These are phyloP conservation scores for Staphylotrichum longicolle DNA, from an alignment of 495 filamentous ascomycete genomes.

Conservation along the genomic window DNA sequence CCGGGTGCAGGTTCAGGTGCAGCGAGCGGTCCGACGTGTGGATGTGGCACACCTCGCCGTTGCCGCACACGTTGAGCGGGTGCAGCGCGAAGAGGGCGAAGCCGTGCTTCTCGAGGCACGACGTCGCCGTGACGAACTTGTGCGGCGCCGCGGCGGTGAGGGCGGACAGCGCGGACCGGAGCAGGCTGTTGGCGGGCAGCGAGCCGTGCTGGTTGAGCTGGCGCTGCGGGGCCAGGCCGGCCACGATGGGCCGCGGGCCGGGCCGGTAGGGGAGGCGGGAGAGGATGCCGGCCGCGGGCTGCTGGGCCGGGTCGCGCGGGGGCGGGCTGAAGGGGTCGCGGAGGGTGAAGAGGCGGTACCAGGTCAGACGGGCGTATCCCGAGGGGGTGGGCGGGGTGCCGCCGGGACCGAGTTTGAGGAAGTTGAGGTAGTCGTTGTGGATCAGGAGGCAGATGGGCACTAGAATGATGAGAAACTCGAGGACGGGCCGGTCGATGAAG, in stretches of 20 bases:
- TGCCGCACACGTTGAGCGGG: slow-evolving; percentile 61
- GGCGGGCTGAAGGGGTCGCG: slow-evolving; percentile 55
- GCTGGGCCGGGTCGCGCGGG: slow-evolving; percentile 32
- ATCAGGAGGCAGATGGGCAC: slow-evolving; percentile 56
- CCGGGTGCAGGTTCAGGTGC: slow-evolving; percentile 74
- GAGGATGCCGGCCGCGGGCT: slow-evolving; percentile 43
- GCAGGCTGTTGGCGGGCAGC: slow-evolving; percentile 48
- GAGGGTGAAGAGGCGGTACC: slow-evolving; percentile 55
- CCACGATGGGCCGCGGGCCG: slow-evolving; percentile 62
- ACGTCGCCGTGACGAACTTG: slow-evolving; percentile 59
- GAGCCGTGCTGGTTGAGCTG: slow-evolving; percentile 66
- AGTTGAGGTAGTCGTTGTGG: slow-evolving; percentile 73
- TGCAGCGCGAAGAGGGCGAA: slow-evolving; percentile 65
- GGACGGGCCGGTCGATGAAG: slow-evolving; percentile 43
- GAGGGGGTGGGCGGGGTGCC: slow-evolving; percentile 71
- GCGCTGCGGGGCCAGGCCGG: slow-evolving; percentile 76
- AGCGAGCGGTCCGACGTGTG: slow-evolving; percentile 72
- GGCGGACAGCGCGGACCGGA: slow-evolving; percentile 50
- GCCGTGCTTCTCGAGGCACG: slow-evolving; percentile 78
- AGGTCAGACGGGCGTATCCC: slow-evolving; percentile 71
- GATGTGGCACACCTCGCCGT: slow-evolving; percentile 77
- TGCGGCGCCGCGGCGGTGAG: slow-evolving; percentile 50
- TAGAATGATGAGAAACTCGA: slow-evolving; percentile 49
- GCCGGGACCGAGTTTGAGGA: slow-evolving; percentile 74
- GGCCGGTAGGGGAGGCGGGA: slow-evolving; percentile 54